Percentiles rank a stretch among this genome's conserved stretches.
phyloP scores from a whole-genome alignment of 805 yeast genomes.

The Yarrowia keelungensis region DNA sequence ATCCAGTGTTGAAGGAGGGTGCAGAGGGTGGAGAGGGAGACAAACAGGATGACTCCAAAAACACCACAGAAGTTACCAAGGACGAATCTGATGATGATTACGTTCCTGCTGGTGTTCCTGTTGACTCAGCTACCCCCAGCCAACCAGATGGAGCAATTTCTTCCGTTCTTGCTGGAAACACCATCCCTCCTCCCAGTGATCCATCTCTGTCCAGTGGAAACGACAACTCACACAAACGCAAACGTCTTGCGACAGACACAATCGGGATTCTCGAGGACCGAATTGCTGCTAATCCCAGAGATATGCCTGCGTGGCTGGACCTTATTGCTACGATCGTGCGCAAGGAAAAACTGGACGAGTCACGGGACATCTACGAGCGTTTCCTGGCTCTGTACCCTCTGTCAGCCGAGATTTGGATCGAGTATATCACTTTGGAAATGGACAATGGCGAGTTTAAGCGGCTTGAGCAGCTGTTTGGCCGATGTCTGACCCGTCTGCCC shows the following conservation, averaged over 20 bases:
- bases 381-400: constrained; percentile 71
- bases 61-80: too few species aligned
- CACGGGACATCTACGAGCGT: constrained; percentile 63
- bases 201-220: background rate
- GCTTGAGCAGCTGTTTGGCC: constrained; percentile 70
- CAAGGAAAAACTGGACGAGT: constrained; percentile 66
- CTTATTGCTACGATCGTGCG: constrained; percentile 58
- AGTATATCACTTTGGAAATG: constrained; percentile 69
- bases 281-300: constrained; percentile 59
- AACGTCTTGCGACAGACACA: constrained; percentile 55
- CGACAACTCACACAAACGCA: constrained; percentile 12
- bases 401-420: constrained; percentile 76
- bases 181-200: background rate
- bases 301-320: constrained; percentile 63
- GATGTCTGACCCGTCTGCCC: constrained; percentile 66
- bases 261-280: constrained; percentile 66
- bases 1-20: background rate
- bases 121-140: background rate
- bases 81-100: background rate
- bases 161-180: background rate
- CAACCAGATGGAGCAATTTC: background rate
- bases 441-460: constrained; percentile 67
- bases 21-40: background rate
- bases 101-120: constrained; percentile 7
- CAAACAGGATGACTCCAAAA: background rate